Base-by-base conservation (phyloP, 108 stramenopile species). In the Nitzschia sp. region DNA sequence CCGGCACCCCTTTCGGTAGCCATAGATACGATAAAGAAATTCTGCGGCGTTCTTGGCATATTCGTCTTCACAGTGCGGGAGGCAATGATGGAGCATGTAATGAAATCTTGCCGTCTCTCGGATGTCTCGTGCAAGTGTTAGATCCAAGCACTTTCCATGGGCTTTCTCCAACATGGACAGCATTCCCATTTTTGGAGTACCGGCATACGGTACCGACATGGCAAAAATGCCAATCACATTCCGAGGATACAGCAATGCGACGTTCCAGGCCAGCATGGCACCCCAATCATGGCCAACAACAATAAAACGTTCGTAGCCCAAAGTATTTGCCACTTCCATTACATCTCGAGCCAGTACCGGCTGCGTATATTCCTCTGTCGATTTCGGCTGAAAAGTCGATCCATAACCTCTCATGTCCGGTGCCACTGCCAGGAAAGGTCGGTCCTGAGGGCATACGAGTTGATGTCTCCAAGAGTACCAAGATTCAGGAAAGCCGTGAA, bases 381-480 rank as follows among this genome's bases (percentile, higher is more conserved):
- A 17, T 23, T 34, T 34, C 19, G 77, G 77, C 15, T 71, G 29
- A 0, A 56, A 65, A 0, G 77, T 65, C 28, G 24, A 21, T 25
- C 77, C 77, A 48, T 67, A 78, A 25, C 77, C 77, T 57, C 77
- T 65, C 71, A 78, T 72, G 42, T 78, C 77, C n/a, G 70, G 70
- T 0, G 71, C 71, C 9, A 70, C 59, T 0, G 32, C 19, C 6
- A 54, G 70, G 42, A 65, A 72, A 13, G 49, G 53, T 1, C 28
- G 32, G 26, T 48, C 29, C 25, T 25, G 28, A n/a, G 72, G 53
- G 2, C 36, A 35, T 0, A 17, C 15, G 24, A 71, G 51, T 38
- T 78, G 77, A 48, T 72, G 49, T n/a, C 70, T 25, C 77, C 77
- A 78, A 0, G 68, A 70, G 59, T 58, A 72, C 59, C 56, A 78